Conservation (phyloP, 2,329 filamentous ascomycete genomes). For the Talaromyces sp. region DNA sequence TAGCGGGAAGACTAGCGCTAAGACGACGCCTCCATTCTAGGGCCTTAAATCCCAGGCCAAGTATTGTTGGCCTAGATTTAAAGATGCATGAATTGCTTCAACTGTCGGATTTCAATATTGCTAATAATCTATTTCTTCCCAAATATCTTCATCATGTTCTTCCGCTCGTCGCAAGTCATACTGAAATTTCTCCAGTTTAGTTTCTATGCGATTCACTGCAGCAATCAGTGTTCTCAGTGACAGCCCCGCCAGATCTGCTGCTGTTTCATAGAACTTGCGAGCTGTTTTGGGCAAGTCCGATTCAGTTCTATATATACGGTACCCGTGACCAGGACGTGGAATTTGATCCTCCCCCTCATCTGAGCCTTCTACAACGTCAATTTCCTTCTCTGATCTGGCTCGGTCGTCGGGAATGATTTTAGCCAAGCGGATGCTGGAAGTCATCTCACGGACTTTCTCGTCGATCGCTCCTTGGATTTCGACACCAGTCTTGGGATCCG, state of each 20-base stretch:
- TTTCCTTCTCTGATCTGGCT: constrained; percentile 1
- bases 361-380: background rate
- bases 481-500: background rate
- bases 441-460: constrained; percentile 42
- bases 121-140: constrained; percentile 6
- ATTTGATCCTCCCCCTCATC: constrained; percentile 23
- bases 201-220: constrained; percentile 51
- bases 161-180: constrained; percentile 34
- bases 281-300: constrained; percentile 47
- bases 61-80: constrained; percentile 10
- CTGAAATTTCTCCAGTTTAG: constrained; percentile 39
- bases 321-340: constrained; percentile 49
- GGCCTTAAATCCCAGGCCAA: background rate
- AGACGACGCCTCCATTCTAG: background rate
- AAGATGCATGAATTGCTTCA: background rate
- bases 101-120: background rate
- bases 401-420: constrained; percentile 38
- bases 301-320: constrained; percentile 48
- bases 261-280: constrained; percentile 50
- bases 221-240: constrained; percentile 49
- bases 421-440: constrained; percentile 39
- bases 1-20: background rate
- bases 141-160: constrained; percentile 22
- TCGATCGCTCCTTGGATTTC: constrained; percentile 30
- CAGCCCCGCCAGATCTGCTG: constrained; percentile 49